Conservation (phyloP, 352 stramenopile genomes). For the Pythium aristosporum region DNA sequence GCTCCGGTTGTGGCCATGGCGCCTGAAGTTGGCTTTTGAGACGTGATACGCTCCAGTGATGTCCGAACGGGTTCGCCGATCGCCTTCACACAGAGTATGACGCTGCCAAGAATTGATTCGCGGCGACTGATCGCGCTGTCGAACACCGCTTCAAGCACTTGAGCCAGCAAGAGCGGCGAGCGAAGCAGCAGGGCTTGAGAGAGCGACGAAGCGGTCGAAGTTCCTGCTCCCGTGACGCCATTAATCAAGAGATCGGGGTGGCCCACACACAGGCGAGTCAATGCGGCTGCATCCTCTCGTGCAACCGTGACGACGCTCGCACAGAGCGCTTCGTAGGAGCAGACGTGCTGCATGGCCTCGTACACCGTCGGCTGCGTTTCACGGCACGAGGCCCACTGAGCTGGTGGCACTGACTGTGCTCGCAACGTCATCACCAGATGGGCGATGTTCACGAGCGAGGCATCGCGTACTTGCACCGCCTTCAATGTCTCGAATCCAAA, state of each 20-base stretch:
- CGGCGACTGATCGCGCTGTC: constrained; percentile 45
- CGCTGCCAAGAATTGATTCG: constrained; percentile 48
- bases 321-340: constrained; percentile 9
- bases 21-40: neutral
- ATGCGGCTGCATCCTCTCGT: constrained; percentile 14
- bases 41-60: constrained; percentile 40
- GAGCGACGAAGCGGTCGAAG: constrained; percentile 44
- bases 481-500: constrained; percentile 63
- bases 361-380: neutral
- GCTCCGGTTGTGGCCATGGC: constrained; percentile 24
- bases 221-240: constrained; percentile 6
- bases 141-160: constrained; percentile 64
- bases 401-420: constrained; percentile 26
- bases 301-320: constrained; percentile 7
- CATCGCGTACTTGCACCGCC: constrained; percentile 35
- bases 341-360: constrained; percentile 6
- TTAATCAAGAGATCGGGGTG: constrained; percentile 66
- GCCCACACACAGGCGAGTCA: constrained; percentile 55
- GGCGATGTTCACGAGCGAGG: constrained; percentile 59
- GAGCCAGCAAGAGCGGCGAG: constrained; percentile 41
- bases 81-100: constrained; percentile 56
- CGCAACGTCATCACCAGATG: constrained; percentile 65
- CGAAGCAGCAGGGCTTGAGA: constrained; percentile 43
- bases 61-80: constrained; percentile 39
- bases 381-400: constrained; percentile 28